These are phyloP conservation scores for Carex parvula DNA, from an alignment of 176 grass and related monocot species.

Conservation along the genomic window DNA sequence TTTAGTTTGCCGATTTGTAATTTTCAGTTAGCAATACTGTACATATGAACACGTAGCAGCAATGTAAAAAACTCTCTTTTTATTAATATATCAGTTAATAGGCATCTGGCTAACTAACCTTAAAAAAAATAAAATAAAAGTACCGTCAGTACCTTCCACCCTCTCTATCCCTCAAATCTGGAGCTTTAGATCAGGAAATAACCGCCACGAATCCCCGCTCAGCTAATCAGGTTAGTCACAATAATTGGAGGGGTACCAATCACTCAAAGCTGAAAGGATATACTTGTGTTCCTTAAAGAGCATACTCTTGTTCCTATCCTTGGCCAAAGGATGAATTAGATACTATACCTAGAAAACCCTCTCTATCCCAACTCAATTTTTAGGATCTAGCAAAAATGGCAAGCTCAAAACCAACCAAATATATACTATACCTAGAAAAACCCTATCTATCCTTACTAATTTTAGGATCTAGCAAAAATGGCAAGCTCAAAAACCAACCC, in stretches of 20 bases:
- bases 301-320: neutral
- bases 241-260: neutral
- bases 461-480: neutral
- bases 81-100: no score
- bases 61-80: no score
- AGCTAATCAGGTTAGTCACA: neutral
- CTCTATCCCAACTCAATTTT: neutral
- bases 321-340: neutral
- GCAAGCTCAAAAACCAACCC: neutral
- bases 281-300: no score
- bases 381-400: neutral
- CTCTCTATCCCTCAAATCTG: neutral
- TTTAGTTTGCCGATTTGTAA: no score
- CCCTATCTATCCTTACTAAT: no score
- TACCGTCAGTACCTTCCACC: neutral
- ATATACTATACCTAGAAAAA: neutral
- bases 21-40: no score
- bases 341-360: neutral
- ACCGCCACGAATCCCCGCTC: neutral
- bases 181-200: neutral
- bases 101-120: no score
- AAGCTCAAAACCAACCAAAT: neutral
- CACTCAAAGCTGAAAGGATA: neutral
- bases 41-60: no score
- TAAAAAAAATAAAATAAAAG: no score